Conservation (phyloP, 2,329 filamentous ascomycete species). For the Aspergillus pseudoviridinutans region DNA sequence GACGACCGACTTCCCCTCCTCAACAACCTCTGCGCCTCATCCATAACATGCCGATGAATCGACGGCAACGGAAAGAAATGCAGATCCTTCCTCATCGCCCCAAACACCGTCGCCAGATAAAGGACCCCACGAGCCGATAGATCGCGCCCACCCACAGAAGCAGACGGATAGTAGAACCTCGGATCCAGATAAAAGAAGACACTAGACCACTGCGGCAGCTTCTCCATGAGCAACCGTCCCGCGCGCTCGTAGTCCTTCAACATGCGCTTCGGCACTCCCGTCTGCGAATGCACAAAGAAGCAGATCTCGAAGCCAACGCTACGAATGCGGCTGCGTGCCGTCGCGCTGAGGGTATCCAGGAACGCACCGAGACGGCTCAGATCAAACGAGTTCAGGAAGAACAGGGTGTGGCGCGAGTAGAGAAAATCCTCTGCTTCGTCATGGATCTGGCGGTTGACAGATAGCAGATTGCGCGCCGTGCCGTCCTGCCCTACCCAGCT, state of each 20-base stretch:
- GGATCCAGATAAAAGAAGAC: conserved; percentile 34
- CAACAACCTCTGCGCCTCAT: conserved; percentile 19
- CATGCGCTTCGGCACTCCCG: conserved; percentile 30
- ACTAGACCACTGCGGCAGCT: conserved; percentile 23
- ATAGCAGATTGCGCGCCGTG: conserved; percentile 26
- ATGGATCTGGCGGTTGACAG: conserved; percentile 33
- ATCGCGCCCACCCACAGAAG: conserved; percentile 24
- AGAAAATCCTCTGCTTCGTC: conserved; percentile 32
- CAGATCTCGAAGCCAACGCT: conserved; percentile 35
- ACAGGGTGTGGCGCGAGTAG: conserved; percentile 32
- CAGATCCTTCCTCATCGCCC: conserved; percentile 22
- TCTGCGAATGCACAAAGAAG: conserved; percentile 35
- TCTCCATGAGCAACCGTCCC: conserved; percentile 19
- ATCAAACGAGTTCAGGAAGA: conserved; percentile 34
- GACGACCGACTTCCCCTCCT: background rate
- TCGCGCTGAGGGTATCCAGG: conserved; percentile 30
- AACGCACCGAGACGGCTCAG: conserved; percentile 27
- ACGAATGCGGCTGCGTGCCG: conserved; percentile 28
- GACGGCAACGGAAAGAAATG: conserved; percentile 30
- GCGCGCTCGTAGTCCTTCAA: conserved; percentile 29
- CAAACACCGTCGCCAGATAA: conserved; percentile 28
- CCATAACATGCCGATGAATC: conserved; percentile 22
- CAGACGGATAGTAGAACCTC: conserved; percentile 29
- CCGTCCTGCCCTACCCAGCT: conserved; percentile 32
- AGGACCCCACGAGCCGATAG: conserved; percentile 27